phyloP scores from a whole-genome alignment of 768 basidiomycete genomes.

The Pulveroboletus sp. region DNA sequence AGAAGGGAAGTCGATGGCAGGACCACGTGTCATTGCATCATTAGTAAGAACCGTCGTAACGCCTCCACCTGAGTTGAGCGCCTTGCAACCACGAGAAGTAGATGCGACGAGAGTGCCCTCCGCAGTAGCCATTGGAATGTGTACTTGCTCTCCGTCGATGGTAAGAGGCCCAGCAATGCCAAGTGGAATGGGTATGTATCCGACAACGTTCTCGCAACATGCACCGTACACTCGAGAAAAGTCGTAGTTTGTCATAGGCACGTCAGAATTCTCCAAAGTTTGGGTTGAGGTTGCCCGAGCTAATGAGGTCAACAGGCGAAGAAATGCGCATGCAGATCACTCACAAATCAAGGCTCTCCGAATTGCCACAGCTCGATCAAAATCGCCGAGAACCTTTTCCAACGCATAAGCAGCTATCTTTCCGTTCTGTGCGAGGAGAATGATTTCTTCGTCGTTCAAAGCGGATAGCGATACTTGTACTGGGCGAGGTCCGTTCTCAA shows the following conservation, averaged over 20 bases:
- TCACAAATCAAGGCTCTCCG: slow-evolving; percentile 87
- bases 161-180: slow-evolving; percentile 95
- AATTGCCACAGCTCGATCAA: slow-evolving; percentile 82
- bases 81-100: slow-evolving; percentile 95
- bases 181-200: slow-evolving; percentile 93
- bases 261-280: slow-evolving; percentile 75
- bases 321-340: slow-evolving; percentile 24
- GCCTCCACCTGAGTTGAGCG: slow-evolving; percentile 92
- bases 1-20: slow-evolving; percentile 93
- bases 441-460: slow-evolving; percentile 89
- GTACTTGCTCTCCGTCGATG: slow-evolving; percentile 78
- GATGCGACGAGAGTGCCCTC: slow-evolving; percentile 98
- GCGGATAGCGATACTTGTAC: slow-evolving; percentile 50
- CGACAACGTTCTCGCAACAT: slow-evolving; percentile 98
- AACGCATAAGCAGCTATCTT: slow-evolving; percentile 94
- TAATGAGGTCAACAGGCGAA: slow-evolving; percentile 26
- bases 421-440: slow-evolving; percentile 80
- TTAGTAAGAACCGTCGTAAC: slow-evolving; percentile 89
- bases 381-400: slow-evolving; percentile 89
- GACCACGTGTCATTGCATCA: slow-evolving; percentile 97
- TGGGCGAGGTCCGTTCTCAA: slow-evolving; percentile 66
- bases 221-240: slow-evolving; percentile 92
- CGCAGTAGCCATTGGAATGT: slow-evolving; percentile 99
- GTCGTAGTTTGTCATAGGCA: slow-evolving; percentile 85
- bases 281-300: slow-evolving; percentile 82